Evolutionary conservation across 2,329 filamentous ascomycete genomes (phyloP), one percentile per base, ranked within the genome.

Genomic region (Ophiocordyceps camponoti-rufipedis): DNA sequence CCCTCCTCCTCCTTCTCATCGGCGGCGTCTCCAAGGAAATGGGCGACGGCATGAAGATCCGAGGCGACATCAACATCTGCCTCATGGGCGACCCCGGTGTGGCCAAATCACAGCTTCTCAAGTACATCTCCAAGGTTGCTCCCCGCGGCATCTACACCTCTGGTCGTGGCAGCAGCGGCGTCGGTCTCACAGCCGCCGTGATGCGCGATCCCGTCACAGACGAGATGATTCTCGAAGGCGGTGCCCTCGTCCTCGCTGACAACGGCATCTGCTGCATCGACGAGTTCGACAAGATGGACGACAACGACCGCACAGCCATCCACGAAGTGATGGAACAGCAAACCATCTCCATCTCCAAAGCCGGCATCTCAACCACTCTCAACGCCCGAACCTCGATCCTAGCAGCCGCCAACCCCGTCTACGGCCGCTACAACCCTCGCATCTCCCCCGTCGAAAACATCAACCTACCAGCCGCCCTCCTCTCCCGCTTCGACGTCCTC

Each of bases 81-180:
- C 68, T 98, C 57, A 98, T 98, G 91, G 91, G 91, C 72, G 91
- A 98, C 58, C 91, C 91, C 60, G 91, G 91, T 85, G 91, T 98
- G 59, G 91, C 91, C 67, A 98, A 98, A 68, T 98, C 91, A 35
- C 91, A 98, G 68, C 69, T 98, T 53, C 74, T 98, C 53, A 96
- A 95, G 66, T 98, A 98, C 62, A 96, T 98, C 59, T 86, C 87
- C 52, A 96, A 98, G 67, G 91, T 98, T 29, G 89, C 91, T 1
- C 91, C 91, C 49, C 85, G 91, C 50, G 88, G 87, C 55, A 81
- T 88, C 12, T 88, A 88, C 64, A 88, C 83, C 5, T 85, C 82
- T 4, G 83, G 83, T 50, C 81, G 83, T 54, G 83, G 83, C 61
- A 85, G 80, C 66, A 85, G 80, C 61, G 83, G 83, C 58, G 83